Base-by-base conservation (phyloP, 371 early-diverging fungal species). In the Dichotomocladium elegans region DNA sequence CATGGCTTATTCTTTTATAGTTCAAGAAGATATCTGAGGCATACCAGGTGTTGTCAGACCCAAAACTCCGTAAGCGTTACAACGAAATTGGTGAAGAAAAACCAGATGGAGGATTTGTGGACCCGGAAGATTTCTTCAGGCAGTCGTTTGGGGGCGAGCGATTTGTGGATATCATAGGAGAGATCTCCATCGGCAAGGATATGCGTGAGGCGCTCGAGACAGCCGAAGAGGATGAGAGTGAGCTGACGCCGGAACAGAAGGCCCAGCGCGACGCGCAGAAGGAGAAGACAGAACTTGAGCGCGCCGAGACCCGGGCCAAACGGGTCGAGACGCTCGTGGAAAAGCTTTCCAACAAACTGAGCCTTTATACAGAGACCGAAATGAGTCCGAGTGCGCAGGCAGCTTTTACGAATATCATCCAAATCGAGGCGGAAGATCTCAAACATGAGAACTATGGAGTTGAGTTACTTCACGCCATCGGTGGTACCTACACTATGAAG, bases 11-110 rank as follows among this genome's bases (percentile, higher is more conserved):
- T n/a, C n/a, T 7, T 9, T 15, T 37, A 84, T 15, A 83, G 86
- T 95, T 96, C 64, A 94, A 96, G 68, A 82, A 83, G 63, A 91
- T 97, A 29, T 93, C 95, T 3, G 94, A 95, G 68, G 98, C 96
- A 15, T 96, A 97, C 64, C 94, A 93, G 69, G 82, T 87, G 1
- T 75, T 97, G 21, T 90, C 90, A 0, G 96, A 97, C 63, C 91
- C 93, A 9, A 81, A 87, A 53, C 71, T 88, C 47, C 82, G 98
- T 56, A 78, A 88, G 26, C 76, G 82, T 51, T 97, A 97, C 73
- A 94, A 97, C 57, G 86, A 85, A 66, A 81, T 81, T 56, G 93
- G 93, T 34, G 79, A 81, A 44, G 78, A 84, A 51, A 83, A 78
- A 7, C 84, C 88, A 4, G 86, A 88, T 47, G 84, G 83, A 2